Conservation (phyloP, 495 filamentous ascomycete species). For the Lasiosphaeria ovina region DNA sequence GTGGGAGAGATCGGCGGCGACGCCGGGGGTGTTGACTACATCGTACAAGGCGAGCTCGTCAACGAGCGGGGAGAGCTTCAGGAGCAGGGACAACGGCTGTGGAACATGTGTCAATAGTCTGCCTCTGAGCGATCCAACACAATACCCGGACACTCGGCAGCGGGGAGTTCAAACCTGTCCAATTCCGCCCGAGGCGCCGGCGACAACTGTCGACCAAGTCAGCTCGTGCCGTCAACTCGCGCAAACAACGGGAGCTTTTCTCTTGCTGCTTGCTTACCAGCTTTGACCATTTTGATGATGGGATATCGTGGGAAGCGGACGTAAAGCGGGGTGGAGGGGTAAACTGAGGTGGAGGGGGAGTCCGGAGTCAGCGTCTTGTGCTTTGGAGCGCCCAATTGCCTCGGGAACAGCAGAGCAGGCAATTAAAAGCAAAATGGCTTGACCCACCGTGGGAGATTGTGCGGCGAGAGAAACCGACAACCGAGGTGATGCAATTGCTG, state of each 20-base stretch:
- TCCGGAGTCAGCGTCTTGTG: slow-evolving; percentile 14
- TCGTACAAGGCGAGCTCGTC: slow-evolving; percentile 95
- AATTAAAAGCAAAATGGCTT: slow-evolving; percentile 2
- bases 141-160: background rate
- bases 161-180: slow-evolving; percentile 66
- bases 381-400: background rate
- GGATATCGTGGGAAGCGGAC: slow-evolving; percentile 11
- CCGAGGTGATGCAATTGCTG: slow-evolving; percentile 3
- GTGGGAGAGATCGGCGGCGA: slow-evolving; percentile 92
- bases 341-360: slow-evolving; percentile 8
- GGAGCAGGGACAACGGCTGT: slow-evolving; percentile 90
- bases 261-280: slow-evolving; percentile 55
- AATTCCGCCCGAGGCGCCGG: slow-evolving; percentile 96
- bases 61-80: slow-evolving; percentile 82
- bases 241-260: slow-evolving; percentile 2
- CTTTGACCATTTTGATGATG: slow-evolving; percentile 73
- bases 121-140: background rate
- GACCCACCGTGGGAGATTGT: background rate
- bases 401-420: background rate
- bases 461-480: background rate
- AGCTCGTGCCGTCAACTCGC: slow-evolving; percentile 27
- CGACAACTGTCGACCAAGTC: slow-evolving; percentile 65
- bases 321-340: slow-evolving; percentile 26
- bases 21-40: slow-evolving; percentile 97
- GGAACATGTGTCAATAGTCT: slow-evolving; percentile 12